A percentile compares a stretch with the other conserved stretches of the same genome.
phyloP scores from a whole-genome alignment of 352 stramenopile species.

The Pythium brassicae region DNA sequence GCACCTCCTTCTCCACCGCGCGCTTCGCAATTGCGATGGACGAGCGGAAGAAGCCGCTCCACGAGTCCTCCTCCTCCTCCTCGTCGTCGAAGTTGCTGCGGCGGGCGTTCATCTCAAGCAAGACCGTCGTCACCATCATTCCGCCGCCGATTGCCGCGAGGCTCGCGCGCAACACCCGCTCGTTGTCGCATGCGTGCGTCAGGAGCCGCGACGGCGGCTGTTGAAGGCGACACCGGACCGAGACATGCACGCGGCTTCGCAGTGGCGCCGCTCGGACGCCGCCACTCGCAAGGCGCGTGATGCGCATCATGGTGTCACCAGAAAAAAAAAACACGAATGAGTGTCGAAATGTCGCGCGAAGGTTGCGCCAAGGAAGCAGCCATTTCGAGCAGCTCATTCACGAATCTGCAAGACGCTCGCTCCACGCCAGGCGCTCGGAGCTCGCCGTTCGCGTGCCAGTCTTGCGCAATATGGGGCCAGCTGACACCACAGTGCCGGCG shows the following conservation, averaged over 20 bases:
- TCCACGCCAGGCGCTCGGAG: no score
- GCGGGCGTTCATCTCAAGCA: not conserved
- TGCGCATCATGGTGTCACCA: constrained; percentile 9
- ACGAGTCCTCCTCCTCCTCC: constrained; percentile 16
- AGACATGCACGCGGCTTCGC: not conserved
- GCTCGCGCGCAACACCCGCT: constrained; percentile 43
- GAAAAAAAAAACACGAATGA: no score
- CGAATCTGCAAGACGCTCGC: no score
- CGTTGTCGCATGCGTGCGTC: constrained; percentile 13
- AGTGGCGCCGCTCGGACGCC: not conserved
- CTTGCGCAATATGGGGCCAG: constrained; percentile 73
- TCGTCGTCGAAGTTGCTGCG: constrained; percentile 3
- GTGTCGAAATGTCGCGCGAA: no score
- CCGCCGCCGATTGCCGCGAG: constrained; percentile 48
- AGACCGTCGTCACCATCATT: constrained; percentile 29
- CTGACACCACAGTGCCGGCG: not conserved
- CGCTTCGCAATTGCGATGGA: constrained; percentile 13
- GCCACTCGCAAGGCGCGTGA: not conserved
- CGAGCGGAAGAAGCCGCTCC: constrained; percentile 15
- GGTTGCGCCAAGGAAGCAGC: no score
- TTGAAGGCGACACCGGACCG: not conserved
- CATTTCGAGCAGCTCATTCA: no score
- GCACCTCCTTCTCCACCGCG: constrained; percentile 8
- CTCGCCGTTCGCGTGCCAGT: no score
- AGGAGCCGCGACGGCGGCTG: not conserved